A percentile compares a stretch with the other conserved stretches of the same genome.
Evolutionary conservation across 148 eudicot species (phyloP).

Genomic region (Rhododendron simsii): DNA sequence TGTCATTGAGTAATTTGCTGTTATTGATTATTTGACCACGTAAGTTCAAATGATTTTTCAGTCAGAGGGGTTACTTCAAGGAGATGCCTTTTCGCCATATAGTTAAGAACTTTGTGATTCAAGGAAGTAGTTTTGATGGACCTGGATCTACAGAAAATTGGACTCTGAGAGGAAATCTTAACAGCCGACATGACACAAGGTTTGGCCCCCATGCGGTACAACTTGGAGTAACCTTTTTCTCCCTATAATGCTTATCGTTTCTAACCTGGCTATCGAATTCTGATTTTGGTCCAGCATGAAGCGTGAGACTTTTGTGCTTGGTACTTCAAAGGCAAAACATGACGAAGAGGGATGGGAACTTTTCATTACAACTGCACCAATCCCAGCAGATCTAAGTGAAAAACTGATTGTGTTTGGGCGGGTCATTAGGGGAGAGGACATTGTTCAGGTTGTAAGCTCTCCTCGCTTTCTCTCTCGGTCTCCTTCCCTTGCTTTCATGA

Average conservation of each 20-base stretch:
- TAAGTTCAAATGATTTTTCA: constrained; percentile 31
- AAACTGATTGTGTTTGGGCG: constrained; percentile 83
- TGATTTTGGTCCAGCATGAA: constrained; percentile 50
- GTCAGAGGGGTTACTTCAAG: constrained; percentile 79
- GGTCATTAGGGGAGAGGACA: constrained; percentile 85
- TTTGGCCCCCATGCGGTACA: constrained; percentile 8
- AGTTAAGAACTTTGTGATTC: constrained; percentile 84
- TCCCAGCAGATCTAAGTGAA: constrained; percentile 86
- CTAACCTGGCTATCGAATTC: not conserved
- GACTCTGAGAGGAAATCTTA: constrained; percentile 78
- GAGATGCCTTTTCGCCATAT: constrained; percentile 91
- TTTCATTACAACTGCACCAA: constrained; percentile 87
- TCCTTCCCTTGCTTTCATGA: not conserved
- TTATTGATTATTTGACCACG: not conserved
- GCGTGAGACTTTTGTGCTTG: constrained; percentile 96
- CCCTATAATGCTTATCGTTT: not conserved
- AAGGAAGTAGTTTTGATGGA: constrained; percentile 69
- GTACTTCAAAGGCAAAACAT: constrained; percentile 70
- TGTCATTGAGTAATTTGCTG: not conserved
- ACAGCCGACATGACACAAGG: constrained; percentile 77
- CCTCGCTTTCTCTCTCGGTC: not conserved
- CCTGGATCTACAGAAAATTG: constrained; percentile 72
- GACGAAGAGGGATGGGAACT: constrained; percentile 66
- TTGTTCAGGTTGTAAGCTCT: constrained; percentile 68
- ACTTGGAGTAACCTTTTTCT: not conserved